phyloP scores from a whole-genome alignment of 1,139 yeast species.

The Saccharomyces hybrid region DNA sequence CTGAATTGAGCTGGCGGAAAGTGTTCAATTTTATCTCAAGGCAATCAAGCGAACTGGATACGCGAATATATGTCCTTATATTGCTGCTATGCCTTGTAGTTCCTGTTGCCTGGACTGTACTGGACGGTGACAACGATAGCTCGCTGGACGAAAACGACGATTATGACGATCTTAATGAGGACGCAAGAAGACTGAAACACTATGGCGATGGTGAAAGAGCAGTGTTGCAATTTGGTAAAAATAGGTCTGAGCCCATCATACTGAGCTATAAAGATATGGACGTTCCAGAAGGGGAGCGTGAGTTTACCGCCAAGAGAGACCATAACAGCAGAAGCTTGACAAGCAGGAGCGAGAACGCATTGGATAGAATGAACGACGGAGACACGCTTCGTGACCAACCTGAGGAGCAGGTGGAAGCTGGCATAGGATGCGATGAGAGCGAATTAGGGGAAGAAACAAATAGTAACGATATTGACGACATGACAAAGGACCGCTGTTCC shows the following conservation, averaged over 20 bases:
- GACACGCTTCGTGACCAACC: background rate
- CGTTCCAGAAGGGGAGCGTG: background rate
- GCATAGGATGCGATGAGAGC: background rate
- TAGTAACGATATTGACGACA: background rate
- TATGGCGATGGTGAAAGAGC: constrained; percentile 17
- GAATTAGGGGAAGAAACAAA: background rate
- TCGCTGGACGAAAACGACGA: background rate
- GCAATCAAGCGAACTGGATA: constrained; percentile 6
- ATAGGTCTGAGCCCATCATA: constrained; percentile 13
- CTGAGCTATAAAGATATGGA: background rate
- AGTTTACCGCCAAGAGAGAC: background rate
- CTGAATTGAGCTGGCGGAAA: constrained; percentile 6
- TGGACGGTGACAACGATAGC: background rate
- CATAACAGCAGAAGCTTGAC: background rate
- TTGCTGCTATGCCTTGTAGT: constrained; percentile 6
- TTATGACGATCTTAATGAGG: background rate
- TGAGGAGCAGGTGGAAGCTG: background rate
- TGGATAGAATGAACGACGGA: background rate
- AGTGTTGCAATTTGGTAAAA: constrained; percentile 20
- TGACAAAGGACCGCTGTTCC: background rate
- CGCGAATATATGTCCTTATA: constrained; percentile 6
- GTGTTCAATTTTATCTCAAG: constrained; percentile 7
- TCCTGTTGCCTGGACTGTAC: constrained; percentile 5
- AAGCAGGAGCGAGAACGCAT: background rate
- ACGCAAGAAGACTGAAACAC: constrained; percentile 4